phyloP scores from a whole-genome alignment of 2,329 filamentous ascomycete genomes.

The Sporothrix brasiliensis region DNA sequence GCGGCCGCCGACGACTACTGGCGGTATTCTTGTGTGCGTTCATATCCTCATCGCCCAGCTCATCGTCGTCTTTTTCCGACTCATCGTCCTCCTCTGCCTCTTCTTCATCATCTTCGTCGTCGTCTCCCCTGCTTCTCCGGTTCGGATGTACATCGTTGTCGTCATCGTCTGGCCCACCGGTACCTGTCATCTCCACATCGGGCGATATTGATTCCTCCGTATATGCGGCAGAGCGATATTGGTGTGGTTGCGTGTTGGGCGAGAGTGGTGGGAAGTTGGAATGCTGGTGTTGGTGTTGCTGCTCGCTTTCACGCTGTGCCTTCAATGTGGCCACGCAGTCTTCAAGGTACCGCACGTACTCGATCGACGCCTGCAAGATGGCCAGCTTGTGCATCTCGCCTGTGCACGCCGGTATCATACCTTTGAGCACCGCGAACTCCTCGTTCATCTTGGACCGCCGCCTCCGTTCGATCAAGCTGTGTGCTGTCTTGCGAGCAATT shows the following conservation, averaged over 20 bases:
- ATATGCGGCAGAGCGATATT: conserved; percentile 39
- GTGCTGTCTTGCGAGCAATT: conserved; percentile 92
- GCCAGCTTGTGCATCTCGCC: conserved; percentile 98
- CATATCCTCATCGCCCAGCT: conserved; percentile 8
- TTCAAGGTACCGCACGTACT: conserved; percentile 92
- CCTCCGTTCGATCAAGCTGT: conserved; percentile 89
- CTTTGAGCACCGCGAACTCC: conserved; percentile 89
- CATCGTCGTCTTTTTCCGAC: neutral
- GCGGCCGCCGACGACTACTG: conserved; percentile 54
- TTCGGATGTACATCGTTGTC: neutral
- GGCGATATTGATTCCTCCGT: conserved; percentile 45
- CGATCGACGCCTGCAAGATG: conserved; percentile 94
- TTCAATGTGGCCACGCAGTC: conserved; percentile 83
- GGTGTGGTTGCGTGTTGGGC: conserved; percentile 38
- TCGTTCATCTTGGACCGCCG: conserved; percentile 98
- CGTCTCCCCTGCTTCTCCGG: conserved; percentile 16
- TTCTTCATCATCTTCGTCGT: conserved; percentile 26
- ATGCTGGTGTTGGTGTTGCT: conserved; percentile 29
- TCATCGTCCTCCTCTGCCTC: conserved; percentile 17
- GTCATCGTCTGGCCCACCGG: conserved; percentile 38
- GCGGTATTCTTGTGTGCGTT: conserved; percentile 34
- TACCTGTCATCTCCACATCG: conserved; percentile 66
- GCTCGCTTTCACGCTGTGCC: conserved; percentile 51
- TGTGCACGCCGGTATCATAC: conserved; percentile 93
- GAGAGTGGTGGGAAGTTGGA: conserved; percentile 17